Evolutionary conservation across 1,139 yeast species (phyloP).

Genomic region (Yamadazyma diddensiae): DNA sequence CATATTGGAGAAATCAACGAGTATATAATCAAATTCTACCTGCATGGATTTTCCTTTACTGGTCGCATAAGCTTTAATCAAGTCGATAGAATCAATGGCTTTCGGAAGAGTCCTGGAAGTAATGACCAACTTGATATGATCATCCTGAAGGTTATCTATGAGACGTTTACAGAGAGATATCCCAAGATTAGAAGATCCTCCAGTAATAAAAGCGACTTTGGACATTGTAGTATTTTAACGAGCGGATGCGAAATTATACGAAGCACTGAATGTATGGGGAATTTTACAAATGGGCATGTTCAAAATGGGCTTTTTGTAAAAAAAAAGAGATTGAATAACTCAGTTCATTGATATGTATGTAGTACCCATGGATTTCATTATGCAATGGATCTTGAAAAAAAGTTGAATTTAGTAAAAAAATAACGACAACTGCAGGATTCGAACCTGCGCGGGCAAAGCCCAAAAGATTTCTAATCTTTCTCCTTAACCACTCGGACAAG

Average conservation of each 20-base stretch:
- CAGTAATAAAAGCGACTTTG: slow-evolving; percentile 43
- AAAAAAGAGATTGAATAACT: background rate
- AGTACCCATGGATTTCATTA: no score
- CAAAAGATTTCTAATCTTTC: slow-evolving; percentile 52
- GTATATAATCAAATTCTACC: slow-evolving; percentile 79
- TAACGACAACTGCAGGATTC: slow-evolving; percentile 82
- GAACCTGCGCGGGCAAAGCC: slow-evolving; percentile 84
- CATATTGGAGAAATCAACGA: slow-evolving; percentile 90
- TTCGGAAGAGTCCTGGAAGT: slow-evolving; percentile 87
- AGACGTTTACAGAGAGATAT: slow-evolving; percentile 79
- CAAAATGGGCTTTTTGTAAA: background rate
- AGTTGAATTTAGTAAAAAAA: slow-evolving; percentile 20
- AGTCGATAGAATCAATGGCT: slow-evolving; percentile 70
- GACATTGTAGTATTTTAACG: background rate
- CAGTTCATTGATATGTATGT: background rate
- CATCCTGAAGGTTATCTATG: slow-evolving; percentile 49
- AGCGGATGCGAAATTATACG: background rate
- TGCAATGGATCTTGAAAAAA: background rate
- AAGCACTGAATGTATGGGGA: background rate
- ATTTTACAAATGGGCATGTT: background rate
- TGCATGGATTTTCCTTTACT: slow-evolving; percentile 41
- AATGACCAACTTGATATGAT: slow-evolving; percentile 69
- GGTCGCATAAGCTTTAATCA: slow-evolving; percentile 52
- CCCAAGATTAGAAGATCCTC: slow-evolving; percentile 71
- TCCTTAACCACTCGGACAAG: slow-evolving; percentile 55